Base-by-base conservation (phyloP, 768 basidiomycete species). In the Pleurotus salmoneostramineus region DNA sequence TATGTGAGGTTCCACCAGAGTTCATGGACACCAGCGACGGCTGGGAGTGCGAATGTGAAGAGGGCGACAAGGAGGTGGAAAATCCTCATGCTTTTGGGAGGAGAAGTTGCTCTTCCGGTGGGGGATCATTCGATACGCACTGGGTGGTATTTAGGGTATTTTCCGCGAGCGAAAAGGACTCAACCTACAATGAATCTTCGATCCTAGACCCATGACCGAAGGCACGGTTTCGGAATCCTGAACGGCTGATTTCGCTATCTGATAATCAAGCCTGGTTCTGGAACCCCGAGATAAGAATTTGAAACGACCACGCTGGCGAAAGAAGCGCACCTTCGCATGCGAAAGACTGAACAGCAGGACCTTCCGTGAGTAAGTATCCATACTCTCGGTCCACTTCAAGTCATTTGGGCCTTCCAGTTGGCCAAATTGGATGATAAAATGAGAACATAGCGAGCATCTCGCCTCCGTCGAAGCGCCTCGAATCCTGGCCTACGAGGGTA, bases 1-100 rank as follows among this genome's bases (percentile, higher is more conserved):
- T 92, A 95, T 50, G 93, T 89, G 71, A 98, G 80, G 69, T 97
- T 89, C 94, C 94, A 95, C 91, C 91, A 93, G 11, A 84, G 57
- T 64, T 93, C 91, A 2, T 84, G 78, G 12, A 89, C 76, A 31
- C 80, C 87, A n/a, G 85, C 89, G 12, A 82, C 64, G n/a, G 69
- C 80, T 34, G 76, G 70, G 45, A 77, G 55, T 14, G 56, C 46
- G 6, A 40, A 43, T 8, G 65, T 61, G 15, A 74, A 65, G 15
- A 77, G 62, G 40, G 72, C 58, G 59, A 73, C 63, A 62, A 72
- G 61, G 64, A 68, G 59, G 55, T 61, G 60, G 61, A 61, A 56
- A 50, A 58, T 51, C 56, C 62, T 62, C 65, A 67, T 68, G 64
- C 34, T 44, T 42, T 40, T 40, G 44, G 58, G 59, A 51, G 56